phyloP scores from a whole-genome alignment of 768 basidiomycete species.

The Agaricus subrufescens region DNA sequence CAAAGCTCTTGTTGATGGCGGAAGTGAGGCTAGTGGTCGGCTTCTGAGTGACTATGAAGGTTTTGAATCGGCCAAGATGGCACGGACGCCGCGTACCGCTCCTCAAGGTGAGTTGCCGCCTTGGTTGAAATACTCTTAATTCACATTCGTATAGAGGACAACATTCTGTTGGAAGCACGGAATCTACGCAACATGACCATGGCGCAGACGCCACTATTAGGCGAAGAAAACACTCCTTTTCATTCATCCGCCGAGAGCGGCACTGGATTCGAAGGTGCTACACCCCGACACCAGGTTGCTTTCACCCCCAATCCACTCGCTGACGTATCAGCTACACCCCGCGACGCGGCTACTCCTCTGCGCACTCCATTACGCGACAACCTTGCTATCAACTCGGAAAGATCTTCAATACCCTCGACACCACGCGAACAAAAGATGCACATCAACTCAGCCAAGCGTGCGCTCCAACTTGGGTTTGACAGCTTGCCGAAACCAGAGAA shows the following conservation, averaged over 20 bases:
- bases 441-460: constrained; percentile 60
- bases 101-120: constrained; percentile 70
- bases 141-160: constrained; percentile 66
- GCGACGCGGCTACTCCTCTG: constrained; percentile 70
- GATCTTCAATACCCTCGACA: constrained; percentile 54
- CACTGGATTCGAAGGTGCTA: constrained; percentile 93
- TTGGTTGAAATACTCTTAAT: constrained; percentile 5
- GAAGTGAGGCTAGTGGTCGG: constrained; percentile 79
- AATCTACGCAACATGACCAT: constrained; percentile 94
- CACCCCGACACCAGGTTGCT: constrained; percentile 84
- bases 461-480: constrained; percentile 77
- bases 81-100: constrained; percentile 90
- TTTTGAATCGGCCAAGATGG: constrained; percentile 83
- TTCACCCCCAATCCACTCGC: constrained; percentile 97
- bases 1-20: constrained; percentile 76
- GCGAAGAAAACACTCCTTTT: constrained; percentile 96
- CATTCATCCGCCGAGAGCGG: constrained; percentile 70
- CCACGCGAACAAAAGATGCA: constrained; percentile 74
- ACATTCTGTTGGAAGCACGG: constrained; percentile 88
- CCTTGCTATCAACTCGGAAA: constrained; percentile 82
- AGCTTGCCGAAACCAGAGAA: constrained; percentile 91
- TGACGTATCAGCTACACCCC: constrained; percentile 54
- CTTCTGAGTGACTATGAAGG: constrained; percentile 92
- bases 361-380: constrained; percentile 95
- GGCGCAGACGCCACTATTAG: constrained; percentile 89